A percentile compares a stretch with the other conserved stretches of the same genome.
Evolutionary conservation across 371 early-diverging fungal species (phyloP).

Genomic region (Batkoa obscura): DNA sequence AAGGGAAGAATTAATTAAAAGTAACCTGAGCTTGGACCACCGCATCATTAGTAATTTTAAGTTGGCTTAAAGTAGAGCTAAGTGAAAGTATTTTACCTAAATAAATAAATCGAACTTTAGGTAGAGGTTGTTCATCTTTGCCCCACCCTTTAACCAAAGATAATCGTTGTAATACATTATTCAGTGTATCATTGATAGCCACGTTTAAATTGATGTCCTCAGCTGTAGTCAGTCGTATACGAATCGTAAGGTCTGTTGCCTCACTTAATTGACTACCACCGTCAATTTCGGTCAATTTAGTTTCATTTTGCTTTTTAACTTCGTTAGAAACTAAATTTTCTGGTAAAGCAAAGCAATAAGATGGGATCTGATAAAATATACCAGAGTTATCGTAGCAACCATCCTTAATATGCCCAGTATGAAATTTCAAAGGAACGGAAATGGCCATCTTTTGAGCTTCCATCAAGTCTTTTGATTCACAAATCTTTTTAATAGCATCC

Average conservation of each 20-base stretch:
- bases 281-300: not conserved
- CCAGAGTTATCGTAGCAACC: conserved; percentile 58
- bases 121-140: not conserved
- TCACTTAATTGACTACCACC: not conserved
- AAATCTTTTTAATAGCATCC: conserved; percentile 38
- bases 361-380: conserved; percentile 37
- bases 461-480: conserved; percentile 15
- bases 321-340: conserved; percentile 22
- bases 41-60: not conserved
- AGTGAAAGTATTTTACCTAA: not conserved
- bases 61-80: not conserved
- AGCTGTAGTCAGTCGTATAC: not conserved
- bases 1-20: no score
- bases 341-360: conserved; percentile 39
- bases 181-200: not conserved
- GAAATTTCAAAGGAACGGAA: conserved; percentile 37
- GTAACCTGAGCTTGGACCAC: not conserved
- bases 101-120: not conserved
- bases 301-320: not conserved
- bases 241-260: not conserved
- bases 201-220: not conserved
- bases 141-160: no score
- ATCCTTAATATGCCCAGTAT: conserved; percentile 40
- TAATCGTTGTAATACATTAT: not conserved
- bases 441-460: conserved; percentile 40